phyloP scores from a whole-genome alignment of 345 rosid genomes.

The Punica granatum region DNA sequence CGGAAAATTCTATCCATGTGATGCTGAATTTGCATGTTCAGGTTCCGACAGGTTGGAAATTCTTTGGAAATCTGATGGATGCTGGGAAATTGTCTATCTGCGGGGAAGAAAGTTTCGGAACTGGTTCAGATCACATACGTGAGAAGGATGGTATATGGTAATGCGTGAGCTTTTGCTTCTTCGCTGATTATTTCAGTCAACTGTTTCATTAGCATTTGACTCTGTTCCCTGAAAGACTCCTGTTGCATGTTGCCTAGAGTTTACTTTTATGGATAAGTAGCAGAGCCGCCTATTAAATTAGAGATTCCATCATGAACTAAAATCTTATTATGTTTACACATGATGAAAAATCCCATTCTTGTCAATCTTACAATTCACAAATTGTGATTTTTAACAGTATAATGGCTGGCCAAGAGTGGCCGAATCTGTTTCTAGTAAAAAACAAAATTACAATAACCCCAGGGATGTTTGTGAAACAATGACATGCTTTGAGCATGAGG shows the following conservation, averaged over 20 bases:
- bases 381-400: too few species aligned
- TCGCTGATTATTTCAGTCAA: background rate
- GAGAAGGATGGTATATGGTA: conserved; percentile 99
- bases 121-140: conserved; percentile 94
- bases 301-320: background rate
- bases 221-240: too few species aligned
- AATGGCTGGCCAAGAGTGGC: background rate
- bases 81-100: conserved; percentile 88
- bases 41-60: conserved; percentile 98
- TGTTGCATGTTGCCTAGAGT: background rate
- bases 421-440: background rate
- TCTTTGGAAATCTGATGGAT: conserved; percentile 97
- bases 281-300: background rate
- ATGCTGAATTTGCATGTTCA: conserved; percentile 22
- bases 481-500: background rate
- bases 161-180: conserved; percentile 12
- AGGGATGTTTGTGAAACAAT: background rate
- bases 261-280: background rate
- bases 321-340: background rate
- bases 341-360: background rate
- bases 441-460: background rate
- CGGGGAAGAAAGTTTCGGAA: conserved; percentile 97
- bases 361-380: background rate
- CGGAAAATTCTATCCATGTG: background rate
- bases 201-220: too few species aligned